Evolutionary conservation across 345 rosid genomes (phyloP).

Genomic region (Mallotus nudiflorus): DNA sequence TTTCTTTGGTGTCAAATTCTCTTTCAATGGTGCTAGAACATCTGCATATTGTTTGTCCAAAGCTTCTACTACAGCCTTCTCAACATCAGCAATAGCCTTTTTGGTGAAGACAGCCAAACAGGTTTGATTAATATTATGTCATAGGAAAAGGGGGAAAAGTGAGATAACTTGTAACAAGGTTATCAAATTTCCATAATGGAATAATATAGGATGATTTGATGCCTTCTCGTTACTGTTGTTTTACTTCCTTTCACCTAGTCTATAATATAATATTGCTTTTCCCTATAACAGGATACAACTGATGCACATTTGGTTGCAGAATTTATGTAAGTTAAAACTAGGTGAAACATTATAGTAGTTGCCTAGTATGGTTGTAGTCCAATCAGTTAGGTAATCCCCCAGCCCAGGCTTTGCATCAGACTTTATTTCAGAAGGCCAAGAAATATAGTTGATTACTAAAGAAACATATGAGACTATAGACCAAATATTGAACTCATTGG

Average conservation of each 20-base stretch:
- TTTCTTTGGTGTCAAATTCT: conserved; percentile 81
- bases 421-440: neutral
- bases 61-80: conserved; percentile 89
- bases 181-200: neutral
- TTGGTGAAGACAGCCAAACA: conserved; percentile 7
- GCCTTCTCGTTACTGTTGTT: neutral
- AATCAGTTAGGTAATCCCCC: no score
- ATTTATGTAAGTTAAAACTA: neutral
- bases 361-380: no score
- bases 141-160: neutral
- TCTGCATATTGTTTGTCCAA: conserved; percentile 95
- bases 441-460: no score
- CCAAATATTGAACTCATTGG: neutral
- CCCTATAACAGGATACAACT: neutral
- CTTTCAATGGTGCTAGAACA: conserved; percentile 86
- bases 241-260: neutral
- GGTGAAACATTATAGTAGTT: neutral
- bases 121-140: neutral
- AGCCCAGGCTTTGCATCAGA: no score
- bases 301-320: neutral
- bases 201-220: neutral
- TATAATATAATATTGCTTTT: neutral
- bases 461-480: neutral
- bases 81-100: conserved; percentile 95
- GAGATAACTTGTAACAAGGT: neutral